Base-by-base conservation (phyloP, 805 yeast species). In the Candida caryicola region DNA sequence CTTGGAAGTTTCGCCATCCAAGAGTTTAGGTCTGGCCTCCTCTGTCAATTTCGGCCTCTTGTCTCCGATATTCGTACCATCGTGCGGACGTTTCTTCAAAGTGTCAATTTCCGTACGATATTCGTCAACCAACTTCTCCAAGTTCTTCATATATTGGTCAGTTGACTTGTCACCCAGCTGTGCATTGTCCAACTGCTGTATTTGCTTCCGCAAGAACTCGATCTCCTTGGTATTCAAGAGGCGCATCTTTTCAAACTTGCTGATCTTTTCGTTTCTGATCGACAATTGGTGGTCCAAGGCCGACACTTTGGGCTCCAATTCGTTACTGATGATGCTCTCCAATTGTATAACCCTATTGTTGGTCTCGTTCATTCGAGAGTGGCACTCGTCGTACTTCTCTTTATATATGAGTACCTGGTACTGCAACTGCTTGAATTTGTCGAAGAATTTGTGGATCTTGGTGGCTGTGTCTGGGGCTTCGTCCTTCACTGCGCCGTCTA, bases 221-320 rank as follows among this genome's bases (percentile, higher is more conserved):
- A 80, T 71, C 51, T 84, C 90, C 44, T 76, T 77, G 17, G 63
- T 50, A n/a, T 81, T 73, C 30, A 82, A 60, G 2, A 63, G 51
- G 36, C 69, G 69, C 40, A 79, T 81, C 37, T 74, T 72, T 34
- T 77, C 76, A 4, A 76, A 53, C 39, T 80, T 59, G 43, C 57
- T 54, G 12, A 64, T 46, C 13, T 42, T 35, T 4, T 45, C 44
- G 5, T 54, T 50, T 33, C 52, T 54, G 1, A 31, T 13, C 1
- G 39, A 17, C 4, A 45, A 5, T 14, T 47, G 45, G 4, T 40
- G 36, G n/a, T 46, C 40, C 28, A 58, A 41, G 1, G 37, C 19
- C 1, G 39, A 31, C 3, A 52, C 39, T 23, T 50, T 44, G 12
- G 50, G 51, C 16, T 41, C 23, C 5, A 46, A 36, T 6, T 44